Base-by-base conservation (phyloP, 495 filamentous ascomycete genomes). In the Patellaria atrata region DNA sequence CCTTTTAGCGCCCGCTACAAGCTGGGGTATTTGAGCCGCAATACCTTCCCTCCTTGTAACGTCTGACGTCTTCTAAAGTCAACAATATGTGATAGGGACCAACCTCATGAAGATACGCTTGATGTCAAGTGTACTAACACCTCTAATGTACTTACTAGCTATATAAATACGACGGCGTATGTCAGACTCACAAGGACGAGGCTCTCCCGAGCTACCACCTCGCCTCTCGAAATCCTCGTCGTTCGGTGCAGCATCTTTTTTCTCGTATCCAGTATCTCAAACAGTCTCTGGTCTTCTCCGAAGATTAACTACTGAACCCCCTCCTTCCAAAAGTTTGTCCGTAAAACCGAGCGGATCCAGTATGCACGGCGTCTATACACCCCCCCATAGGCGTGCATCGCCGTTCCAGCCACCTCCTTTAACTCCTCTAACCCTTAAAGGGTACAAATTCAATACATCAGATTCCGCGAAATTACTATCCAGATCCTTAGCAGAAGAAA, bases 401-500 rank as follows among this genome's bases (percentile, higher is more conserved):
- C 60, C 60, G n/a, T 63, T 63, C 44, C 59, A 62, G 35, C 60
- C 60, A n/a, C 60, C 60, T 17, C 60, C 60, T 1, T 44, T 63
- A 22, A 53, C 52, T 5, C 52, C 60, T 3, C 43, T 63, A 7
- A 43, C 42, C 8, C 43, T 63, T 8, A 36, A 42, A 10, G 59
- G 57, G 8, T 60, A 49, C 30, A 50, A 46, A 24, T 24, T 29
- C 11, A 45, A 31, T 35, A 58, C 57, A 9, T 33, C 30, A 36
- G 12, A 39, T 16, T 37, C 29, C 3, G 42, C 30, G 16, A 46
- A 36, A 58, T 31, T 92, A 30, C 65, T 96, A 20, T 75, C 69
- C 5, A 64, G 64, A 30, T 65, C 73, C 5, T 59, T 97, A 9
- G 89, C 89, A 1, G 91, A 97, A 59, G 89, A 97, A 59, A 92